A percentile compares a stretch with the other conserved stretches of the same genome.
Conservation (phyloP, 352 stramenopile species). For the Phytophthora chlamydospora region DNA sequence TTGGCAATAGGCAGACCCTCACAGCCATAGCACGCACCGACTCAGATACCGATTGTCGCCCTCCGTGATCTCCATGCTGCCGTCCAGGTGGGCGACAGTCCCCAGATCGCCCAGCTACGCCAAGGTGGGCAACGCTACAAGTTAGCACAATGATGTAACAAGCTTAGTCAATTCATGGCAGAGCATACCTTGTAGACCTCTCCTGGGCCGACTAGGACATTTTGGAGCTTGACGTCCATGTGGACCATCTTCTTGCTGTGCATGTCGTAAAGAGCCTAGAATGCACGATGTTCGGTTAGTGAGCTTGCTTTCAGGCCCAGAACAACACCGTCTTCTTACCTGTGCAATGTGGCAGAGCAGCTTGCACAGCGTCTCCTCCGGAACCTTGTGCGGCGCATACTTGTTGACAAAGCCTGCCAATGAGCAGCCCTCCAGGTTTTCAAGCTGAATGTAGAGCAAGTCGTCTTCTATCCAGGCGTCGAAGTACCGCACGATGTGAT, state of each 20-base stretch:
- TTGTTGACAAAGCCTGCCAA: constrained; percentile 70
- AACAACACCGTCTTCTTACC: constrained; percentile 24
- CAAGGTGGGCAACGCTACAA: neutral
- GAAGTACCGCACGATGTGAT: constrained; percentile 87
- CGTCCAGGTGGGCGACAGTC: constrained; percentile 80
- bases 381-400: constrained; percentile 66
- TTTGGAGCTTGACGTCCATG: constrained; percentile 90
- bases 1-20: no score
- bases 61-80: constrained; percentile 86
- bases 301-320: no score
- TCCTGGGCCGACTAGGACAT: constrained; percentile 66
- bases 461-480: constrained; percentile 91
- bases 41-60: constrained; percentile 89
- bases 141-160: constrained; percentile 5
- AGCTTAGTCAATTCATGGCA: neutral
- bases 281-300: neutral
- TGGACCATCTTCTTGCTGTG: constrained; percentile 87
- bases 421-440: constrained; percentile 72
- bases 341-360: constrained; percentile 79
- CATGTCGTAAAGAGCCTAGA: constrained; percentile 77
- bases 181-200: constrained; percentile 76
- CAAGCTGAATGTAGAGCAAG: constrained; percentile 88
- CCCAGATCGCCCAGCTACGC: constrained; percentile 73
- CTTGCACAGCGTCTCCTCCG: constrained; percentile 75
- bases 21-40: constrained; percentile 41